A percentile compares a stretch with the other conserved stretches of the same genome.
Conservation (phyloP, 495 filamentous ascomycete species). For the Sphaerosporella brunnea region DNA sequence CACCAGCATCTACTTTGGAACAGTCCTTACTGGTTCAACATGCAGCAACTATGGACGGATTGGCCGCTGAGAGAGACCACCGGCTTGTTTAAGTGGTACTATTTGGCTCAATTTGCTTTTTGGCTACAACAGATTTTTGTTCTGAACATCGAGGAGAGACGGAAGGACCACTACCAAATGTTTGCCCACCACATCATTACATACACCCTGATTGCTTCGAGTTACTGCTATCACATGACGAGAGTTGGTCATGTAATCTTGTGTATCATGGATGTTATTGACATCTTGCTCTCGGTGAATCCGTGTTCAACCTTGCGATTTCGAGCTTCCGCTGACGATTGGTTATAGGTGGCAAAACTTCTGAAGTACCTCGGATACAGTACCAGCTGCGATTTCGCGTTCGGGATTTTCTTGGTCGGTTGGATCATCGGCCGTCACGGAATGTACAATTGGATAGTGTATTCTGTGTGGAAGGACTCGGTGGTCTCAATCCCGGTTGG, state of each 20-base stretch:
- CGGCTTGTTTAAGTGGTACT: conserved; percentile 72
- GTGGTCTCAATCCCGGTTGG: conserved; percentile 43
- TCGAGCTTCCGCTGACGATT: background rate
- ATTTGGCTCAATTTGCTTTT: conserved; percentile 78
- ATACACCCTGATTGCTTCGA: conserved; percentile 53
- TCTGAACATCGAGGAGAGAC: conserved; percentile 78
- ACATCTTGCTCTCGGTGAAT: conserved; percentile 62
- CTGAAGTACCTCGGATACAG: conserved; percentile 73
- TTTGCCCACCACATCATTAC: conserved; percentile 88
- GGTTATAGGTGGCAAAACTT: conserved; percentile 67
- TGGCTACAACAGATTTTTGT: conserved; percentile 89
- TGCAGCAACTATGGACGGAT: conserved; percentile 58
- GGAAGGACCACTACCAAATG: conserved; percentile 95
- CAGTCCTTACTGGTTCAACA: conserved; percentile 61
- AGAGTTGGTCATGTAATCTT: conserved; percentile 79
- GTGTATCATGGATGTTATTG: conserved; percentile 84
- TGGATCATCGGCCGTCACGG: conserved; percentile 79
- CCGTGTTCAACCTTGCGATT: background rate
- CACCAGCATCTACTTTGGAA: conserved; percentile 60
- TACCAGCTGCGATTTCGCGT: conserved; percentile 60
- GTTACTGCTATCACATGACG: conserved; percentile 68
- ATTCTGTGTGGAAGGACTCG: conserved; percentile 59
- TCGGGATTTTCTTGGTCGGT: conserved; percentile 67
- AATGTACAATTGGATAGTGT: conserved; percentile 58
- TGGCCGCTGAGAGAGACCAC: conserved; percentile 62